Conservation (phyloP, 169 alveolate genomes). For the Plasmodium sp. region DNA sequence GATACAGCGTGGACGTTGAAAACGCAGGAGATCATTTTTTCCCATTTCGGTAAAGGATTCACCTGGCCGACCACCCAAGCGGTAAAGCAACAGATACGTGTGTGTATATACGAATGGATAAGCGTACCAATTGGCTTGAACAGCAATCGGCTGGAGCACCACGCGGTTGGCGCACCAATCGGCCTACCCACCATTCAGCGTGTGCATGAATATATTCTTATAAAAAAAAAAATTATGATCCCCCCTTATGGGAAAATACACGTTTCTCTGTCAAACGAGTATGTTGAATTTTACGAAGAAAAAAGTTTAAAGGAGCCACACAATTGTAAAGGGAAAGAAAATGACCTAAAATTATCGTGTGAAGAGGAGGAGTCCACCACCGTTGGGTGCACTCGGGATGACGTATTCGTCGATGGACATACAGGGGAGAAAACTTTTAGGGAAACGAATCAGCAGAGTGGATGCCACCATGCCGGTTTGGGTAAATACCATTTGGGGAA, state of each 20-base stretch:
- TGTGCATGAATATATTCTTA: neutral
- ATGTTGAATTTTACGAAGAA: constrained; percentile 54
- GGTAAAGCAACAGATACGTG: neutral
- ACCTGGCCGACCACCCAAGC: neutral
- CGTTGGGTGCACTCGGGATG: neutral
- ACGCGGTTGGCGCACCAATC: neutral
- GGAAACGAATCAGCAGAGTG: neutral
- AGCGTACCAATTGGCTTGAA: neutral
- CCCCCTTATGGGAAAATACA: constrained; percentile 6
- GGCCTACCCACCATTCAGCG: neutral
- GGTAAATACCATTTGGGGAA: neutral
- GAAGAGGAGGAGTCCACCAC: constrained; percentile 1
- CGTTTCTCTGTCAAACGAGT: constrained; percentile 38
- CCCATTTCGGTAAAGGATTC: neutral
- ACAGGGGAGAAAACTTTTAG: neutral
- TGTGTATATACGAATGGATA: neutral
- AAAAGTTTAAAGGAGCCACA: neutral
- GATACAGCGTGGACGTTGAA: neutral
- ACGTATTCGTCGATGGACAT: neutral
- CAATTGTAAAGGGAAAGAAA: neutral
- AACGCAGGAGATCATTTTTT: neutral
- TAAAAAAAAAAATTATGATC: constrained; percentile 1
- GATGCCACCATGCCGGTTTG: neutral
- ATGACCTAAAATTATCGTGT: neutral
- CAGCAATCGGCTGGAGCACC: neutral